Base-by-base conservation (phyloP, 2,329 filamentous ascomycete species). In the Knoxdaviesia proteae region DNA sequence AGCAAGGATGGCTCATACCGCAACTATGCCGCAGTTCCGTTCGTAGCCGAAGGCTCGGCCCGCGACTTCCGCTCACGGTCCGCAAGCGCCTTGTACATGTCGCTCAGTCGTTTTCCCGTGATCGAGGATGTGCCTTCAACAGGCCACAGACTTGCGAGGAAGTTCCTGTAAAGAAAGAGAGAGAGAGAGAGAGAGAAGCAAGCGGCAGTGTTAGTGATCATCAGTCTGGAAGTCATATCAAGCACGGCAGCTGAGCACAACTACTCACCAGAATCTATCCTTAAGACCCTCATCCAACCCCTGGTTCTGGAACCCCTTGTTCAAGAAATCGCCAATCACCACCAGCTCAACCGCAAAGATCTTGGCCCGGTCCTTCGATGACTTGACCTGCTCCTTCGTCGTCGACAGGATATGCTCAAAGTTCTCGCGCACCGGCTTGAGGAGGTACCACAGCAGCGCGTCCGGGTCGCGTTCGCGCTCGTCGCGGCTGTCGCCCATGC, bases 301-400 rank as follows among this genome's bases (percentile, higher is more conserved):
- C 32, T 64, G 62, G 42, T 61, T 62, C 34, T 64, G 57, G 32
- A 62, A 50, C 44, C 56, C 57, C 46, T 59, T 60, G 41, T 70
- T 67, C 47, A 79, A 69, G 50, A 76, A 77, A 44, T 70, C 68
- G 42, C 76, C 76, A 54, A 80, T 74, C 5, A 65, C 65, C 37
- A 76, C 61, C 35, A 80, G 58, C 51, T 77, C 70, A 32, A 62
- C 60, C 50, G 75, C 76, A 52, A 79, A 69, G 38, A 76, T 67
- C 51, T 63, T 67, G 29, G 77, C 68, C 38, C 77, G 67, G 42
- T 71, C 67, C 49, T 77, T 74, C 50, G 71, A 70, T 32, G 69
- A 72, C 43, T 72, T 73, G 47, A 77, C 70, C 41, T 68, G 68
- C 49, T 74, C 73, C 49, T 70, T 71, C 3, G 71, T 79, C 4